These are phyloP conservation scores for Dissophora ornata DNA, from an alignment of 192 early-diverging fungal genomes.

Conservation along the genomic window DNA sequence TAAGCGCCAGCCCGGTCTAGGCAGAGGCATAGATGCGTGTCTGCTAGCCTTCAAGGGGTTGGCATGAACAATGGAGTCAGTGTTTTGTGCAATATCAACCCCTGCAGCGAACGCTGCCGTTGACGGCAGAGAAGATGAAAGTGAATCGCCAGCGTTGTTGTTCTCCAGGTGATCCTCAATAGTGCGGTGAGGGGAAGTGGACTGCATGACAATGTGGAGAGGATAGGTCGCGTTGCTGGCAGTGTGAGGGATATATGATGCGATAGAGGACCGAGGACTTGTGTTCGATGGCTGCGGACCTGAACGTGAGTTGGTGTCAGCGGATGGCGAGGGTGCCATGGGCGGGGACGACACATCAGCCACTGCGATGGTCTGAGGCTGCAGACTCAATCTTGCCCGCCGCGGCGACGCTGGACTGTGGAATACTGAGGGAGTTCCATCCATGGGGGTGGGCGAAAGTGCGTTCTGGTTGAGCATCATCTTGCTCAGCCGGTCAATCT, in stretches of 20 bases:
- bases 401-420: constrained; percentile 16
- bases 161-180: constrained; percentile 1
- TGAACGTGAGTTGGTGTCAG: neutral
- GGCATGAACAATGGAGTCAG: neutral
- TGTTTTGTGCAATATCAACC: neutral
- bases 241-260: neutral
- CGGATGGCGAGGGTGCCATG: neutral
- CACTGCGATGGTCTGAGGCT: constrained; percentile 11
- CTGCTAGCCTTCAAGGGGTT: constrained; percentile 20
- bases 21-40: constrained; percentile 45
- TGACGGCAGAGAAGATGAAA: constrained; percentile 30
- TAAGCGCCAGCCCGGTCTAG: constrained; percentile 39
- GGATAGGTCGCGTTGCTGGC: constrained; percentile 13
- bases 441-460: constrained; percentile 8
- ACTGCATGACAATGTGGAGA: constrained; percentile 30
- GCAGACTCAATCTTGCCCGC: constrained; percentile 27
- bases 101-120: constrained; percentile 25
- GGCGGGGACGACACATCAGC: neutral
- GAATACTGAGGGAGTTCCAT: neutral
- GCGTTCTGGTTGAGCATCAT: constrained; percentile 34
- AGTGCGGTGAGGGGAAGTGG: constrained; percentile 10
- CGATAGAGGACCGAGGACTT: neutral
- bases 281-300: neutral
- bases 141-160: neutral
- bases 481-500: constrained; percentile 45